Evolutionary conservation across 805 yeast species (phyloP), one percentile per base, ranked within the genome.

Genomic region (Candida maltosa): DNA sequence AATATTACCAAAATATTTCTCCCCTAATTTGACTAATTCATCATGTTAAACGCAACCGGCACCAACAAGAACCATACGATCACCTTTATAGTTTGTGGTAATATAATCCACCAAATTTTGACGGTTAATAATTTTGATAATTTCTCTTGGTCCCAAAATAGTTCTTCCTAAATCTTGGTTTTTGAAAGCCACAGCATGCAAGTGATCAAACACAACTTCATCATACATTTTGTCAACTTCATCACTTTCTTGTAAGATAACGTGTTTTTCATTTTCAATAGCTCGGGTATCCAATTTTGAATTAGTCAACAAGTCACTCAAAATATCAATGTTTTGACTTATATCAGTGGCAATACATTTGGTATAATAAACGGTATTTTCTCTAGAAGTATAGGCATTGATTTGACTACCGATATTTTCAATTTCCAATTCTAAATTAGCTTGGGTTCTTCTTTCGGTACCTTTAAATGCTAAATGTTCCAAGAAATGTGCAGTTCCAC

Each of bases 151-250:
- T 0, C 99, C 99, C 41, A 93, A 69, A 39, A 93, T 93, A 6
- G 98, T 94, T 65, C 97, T 81, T 18, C 99, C 99, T 42, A 93
- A 71, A 31, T 96, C 94, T 62, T 94, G 97, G 48, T 77, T 81
- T 58, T 78, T 85, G 69, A 78, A 93, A 7, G 95, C 88, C 22
- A 88, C 87, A 31, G 94, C 88, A 64, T 93, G 99, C 36, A 93
- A 67, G 60, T 94, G 95, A 62, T 93, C 99, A 60, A 93, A 93
- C 7, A 93, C 94, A 24, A 93, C 97, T 62, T 93, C 99, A 59
- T 93, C 98, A 57, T 87, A 87, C 95, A 87, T 88, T 67, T 89
- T 91, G 62, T 91, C 97, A 39, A 93, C 97, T 63, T 93, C 97
- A 62, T 93, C 97, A 48, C 93, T 78, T 65, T 93, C 99, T 60